Percentiles rank a stretch among this genome's conserved stretches.
These are phyloP conservation scores for Ceratobasidium sp. DNA, from an alignment of 1,284 basidiomycete genomes.

Conservation along the genomic window DNA sequence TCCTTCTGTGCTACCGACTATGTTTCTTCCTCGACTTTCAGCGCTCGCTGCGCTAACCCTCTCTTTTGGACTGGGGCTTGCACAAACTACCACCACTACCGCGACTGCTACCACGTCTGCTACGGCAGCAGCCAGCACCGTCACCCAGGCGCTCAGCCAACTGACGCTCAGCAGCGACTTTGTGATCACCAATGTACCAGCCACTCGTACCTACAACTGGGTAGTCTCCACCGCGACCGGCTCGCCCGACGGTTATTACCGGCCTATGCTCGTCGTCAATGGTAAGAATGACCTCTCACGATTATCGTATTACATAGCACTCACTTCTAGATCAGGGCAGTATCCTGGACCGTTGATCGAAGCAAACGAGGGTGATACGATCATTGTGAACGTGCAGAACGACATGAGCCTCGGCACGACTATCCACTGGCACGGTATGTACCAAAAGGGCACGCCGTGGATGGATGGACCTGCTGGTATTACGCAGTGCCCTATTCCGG, in stretches of 20 bases:
- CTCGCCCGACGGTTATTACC: constrained; percentile 51
- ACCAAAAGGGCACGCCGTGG: constrained; percentile 52
- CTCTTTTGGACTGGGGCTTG: constrained; percentile 5
- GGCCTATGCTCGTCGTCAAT: constrained; percentile 55
- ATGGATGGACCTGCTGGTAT: constrained; percentile 55
- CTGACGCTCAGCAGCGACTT: constrained; percentile 43
- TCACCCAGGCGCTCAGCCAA: constrained; percentile 21
- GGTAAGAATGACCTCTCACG: constrained; percentile 53
- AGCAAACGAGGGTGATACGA: constrained; percentile 50
- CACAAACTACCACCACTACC: constrained; percentile 33
- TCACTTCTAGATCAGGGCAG: constrained; percentile 12
- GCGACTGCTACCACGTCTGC: background rate
- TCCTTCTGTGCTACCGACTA: background rate
- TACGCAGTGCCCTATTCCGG: constrained; percentile 57
- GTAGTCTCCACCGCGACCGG: constrained; percentile 35
- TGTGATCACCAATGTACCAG: constrained; percentile 37
- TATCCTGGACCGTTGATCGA: constrained; percentile 35
- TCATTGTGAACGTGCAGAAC: constrained; percentile 54
- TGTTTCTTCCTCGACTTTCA: constrained; percentile 19
- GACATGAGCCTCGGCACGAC: constrained; percentile 51
- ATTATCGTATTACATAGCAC: constrained; percentile 54
- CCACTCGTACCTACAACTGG: constrained; percentile 42
- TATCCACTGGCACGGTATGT: constrained; percentile 56
- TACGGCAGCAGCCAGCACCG: constrained; percentile 2
- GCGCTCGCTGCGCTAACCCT: constrained; percentile 21